Evolutionary conservation across 2,329 filamentous ascomycete species (phyloP).

Genomic region (Trichoderma koningiopsis): DNA sequence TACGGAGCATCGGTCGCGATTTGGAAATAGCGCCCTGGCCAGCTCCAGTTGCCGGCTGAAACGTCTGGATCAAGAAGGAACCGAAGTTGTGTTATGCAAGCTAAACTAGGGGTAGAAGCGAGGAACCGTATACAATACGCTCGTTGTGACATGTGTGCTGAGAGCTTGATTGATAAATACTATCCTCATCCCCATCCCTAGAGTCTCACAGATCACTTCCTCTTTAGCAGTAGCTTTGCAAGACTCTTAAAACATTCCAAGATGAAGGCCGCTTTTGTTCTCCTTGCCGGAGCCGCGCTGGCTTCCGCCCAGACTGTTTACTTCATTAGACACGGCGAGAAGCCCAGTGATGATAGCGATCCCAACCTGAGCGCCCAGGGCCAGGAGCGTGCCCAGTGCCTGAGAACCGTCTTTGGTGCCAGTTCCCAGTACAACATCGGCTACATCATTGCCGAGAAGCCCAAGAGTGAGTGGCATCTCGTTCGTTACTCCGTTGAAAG

Average conservation of each 20-base stretch:
- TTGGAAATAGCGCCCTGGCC: constrained; percentile 18
- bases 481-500: not conserved
- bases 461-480: constrained; percentile 46
- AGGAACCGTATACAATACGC: not conserved
- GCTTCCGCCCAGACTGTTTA: constrained; percentile 51
- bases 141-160: not conserved
- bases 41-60: constrained; percentile 12
- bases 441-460: constrained; percentile 59
- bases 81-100: not conserved
- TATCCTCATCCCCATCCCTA: not conserved
- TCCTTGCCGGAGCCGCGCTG: constrained; percentile 21
- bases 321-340: constrained; percentile 66
- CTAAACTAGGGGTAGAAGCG: not conserved
- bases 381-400: constrained; percentile 59
- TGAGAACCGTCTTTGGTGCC: constrained; percentile 58
- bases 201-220: not conserved
- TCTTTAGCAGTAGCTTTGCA: not conserved
- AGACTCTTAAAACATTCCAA: not conserved
- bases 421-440: constrained; percentile 57
- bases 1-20: constrained; percentile 12
- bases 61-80: constrained; percentile 6
- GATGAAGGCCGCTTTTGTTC: constrained; percentile 20
- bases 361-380: constrained; percentile 54
- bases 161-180: not conserved
- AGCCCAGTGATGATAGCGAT: constrained; percentile 52